Conservation (phyloP, 352 stramenopile genomes). For the Pelagophyceae sp. region DNA sequence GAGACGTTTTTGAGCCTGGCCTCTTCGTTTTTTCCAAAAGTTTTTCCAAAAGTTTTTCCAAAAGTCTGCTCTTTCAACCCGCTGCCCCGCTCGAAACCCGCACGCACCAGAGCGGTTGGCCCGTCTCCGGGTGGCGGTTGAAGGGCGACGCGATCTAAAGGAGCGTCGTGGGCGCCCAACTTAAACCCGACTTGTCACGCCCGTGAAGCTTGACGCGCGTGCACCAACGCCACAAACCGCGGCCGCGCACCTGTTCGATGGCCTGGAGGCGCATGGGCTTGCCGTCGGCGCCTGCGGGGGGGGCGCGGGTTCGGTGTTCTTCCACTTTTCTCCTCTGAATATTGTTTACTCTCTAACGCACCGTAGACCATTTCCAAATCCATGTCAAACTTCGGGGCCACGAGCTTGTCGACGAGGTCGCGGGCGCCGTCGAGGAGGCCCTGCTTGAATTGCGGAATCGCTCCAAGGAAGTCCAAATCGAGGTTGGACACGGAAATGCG, state of each 20-base stretch:
- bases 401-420: slow-evolving; percentile 44
- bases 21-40: no score
- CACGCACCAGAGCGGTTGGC: slow-evolving; percentile 55
- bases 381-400: slow-evolving; percentile 65
- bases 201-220: no score
- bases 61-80: no score
- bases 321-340: no score
- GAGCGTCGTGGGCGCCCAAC: no score
- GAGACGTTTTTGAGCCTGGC: no score
- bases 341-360: no score
- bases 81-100: no score
- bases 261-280: slow-evolving; percentile 49
- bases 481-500: slow-evolving; percentile 55
- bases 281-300: no score
- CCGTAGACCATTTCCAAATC: slow-evolving; percentile 65
- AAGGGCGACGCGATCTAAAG: slow-evolving; percentile 52
- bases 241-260: background rate
- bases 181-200: background rate
- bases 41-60: no score
- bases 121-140: slow-evolving; percentile 57
- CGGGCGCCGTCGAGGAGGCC: slow-evolving; percentile 32
- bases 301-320: no score
- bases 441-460: background rate
- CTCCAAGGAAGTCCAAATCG: slow-evolving; percentile 36
- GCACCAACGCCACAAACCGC: background rate